phyloP scores from a whole-genome alignment of 495 filamentous ascomycete species.

The Annulohypoxylon bovei region DNA sequence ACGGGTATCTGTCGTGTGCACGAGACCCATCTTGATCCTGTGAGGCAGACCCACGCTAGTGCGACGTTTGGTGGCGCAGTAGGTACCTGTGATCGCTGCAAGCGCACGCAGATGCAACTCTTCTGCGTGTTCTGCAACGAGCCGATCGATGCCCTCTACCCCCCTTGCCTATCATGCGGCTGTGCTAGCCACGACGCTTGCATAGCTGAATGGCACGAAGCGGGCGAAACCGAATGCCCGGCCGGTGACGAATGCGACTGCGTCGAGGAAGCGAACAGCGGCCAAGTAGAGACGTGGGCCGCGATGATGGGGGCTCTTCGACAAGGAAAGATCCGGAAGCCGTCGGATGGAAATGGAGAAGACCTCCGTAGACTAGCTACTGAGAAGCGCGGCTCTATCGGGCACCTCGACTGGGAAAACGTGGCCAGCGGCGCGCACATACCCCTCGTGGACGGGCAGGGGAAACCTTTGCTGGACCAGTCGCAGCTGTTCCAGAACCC shows the following conservation, averaged over 20 bases:
- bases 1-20: constrained; percentile 68
- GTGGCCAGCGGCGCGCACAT: constrained; percentile 39
- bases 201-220: constrained; percentile 62
- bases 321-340: constrained; percentile 38
- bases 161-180: constrained; percentile 69
- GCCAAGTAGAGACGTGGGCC: constrained; percentile 55
- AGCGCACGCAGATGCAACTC: constrained; percentile 62
- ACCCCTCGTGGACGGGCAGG: constrained; percentile 37
- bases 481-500: constrained; percentile 45
- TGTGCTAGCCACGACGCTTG: constrained; percentile 66
- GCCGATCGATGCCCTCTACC: constrained; percentile 64
- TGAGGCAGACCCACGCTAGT: constrained; percentile 52
- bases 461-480: constrained; percentile 30
- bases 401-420: constrained; percentile 51
- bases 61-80: constrained; percentile 58
- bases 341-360: constrained; percentile 25
- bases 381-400: constrained; percentile 39
- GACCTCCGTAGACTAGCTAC: background rate
- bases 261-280: constrained; percentile 52
- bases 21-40: constrained; percentile 62
- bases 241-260: constrained; percentile 61
- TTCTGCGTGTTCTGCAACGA: constrained; percentile 69
- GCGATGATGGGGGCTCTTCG: constrained; percentile 49
- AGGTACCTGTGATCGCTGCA: constrained; percentile 64
- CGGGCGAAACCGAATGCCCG: constrained; percentile 57